Conservation (phyloP, 306 rosid genomes). For the Quercus variabilis region DNA sequence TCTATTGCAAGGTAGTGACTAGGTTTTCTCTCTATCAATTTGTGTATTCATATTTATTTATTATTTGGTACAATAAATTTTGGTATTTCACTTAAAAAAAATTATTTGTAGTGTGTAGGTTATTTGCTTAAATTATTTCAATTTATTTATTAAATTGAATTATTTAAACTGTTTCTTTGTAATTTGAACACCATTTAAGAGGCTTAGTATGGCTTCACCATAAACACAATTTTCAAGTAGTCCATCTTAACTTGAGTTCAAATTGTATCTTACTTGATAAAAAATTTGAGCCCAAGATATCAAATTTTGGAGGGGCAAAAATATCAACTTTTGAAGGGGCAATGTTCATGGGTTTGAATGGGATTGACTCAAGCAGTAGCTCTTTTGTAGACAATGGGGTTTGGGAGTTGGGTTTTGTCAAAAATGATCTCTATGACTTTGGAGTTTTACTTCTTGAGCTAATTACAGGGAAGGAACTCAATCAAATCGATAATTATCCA, state of each 20-base stretch:
- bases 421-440: constrained; percentile 38
- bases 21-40: no score
- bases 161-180: no score
- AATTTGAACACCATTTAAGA: no score
- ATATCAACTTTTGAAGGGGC: no score
- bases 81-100: no score
- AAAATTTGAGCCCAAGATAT: constrained; percentile 35
- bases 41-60: no score
- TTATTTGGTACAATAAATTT: no score
- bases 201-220: constrained; percentile 39
- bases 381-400: not conserved
- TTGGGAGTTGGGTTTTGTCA: constrained; percentile 5
- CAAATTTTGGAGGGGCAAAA: constrained; percentile 32
- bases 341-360: not conserved
- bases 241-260: constrained; percentile 24
- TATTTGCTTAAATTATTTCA: no score
- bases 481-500: not conserved
- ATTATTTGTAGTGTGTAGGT: no score
- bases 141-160: no score
- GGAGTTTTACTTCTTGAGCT: constrained; percentile 39
- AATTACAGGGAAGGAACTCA: constrained; percentile 7
- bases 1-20: no score
- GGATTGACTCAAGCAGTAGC: not conserved
- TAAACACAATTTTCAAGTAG: not conserved
- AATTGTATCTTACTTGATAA: constrained; percentile 27